Evolutionary conservation across 805 yeast species (phyloP).

Genomic region (Candida insectorum): DNA sequence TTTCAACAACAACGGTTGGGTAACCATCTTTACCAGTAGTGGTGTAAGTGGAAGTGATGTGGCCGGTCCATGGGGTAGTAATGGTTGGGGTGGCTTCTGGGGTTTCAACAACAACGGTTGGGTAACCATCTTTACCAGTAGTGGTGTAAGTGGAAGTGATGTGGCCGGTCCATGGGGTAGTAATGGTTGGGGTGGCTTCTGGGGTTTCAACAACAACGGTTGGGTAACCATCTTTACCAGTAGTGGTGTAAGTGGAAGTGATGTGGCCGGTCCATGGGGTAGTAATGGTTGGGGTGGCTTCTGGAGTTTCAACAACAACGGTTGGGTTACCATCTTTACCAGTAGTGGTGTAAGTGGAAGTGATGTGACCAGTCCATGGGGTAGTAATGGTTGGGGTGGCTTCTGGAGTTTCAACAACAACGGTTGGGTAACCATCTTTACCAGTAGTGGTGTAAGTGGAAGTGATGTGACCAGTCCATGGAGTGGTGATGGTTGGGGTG

Average conservation of each 20-base stretch:
- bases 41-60: constrained; percentile 1
- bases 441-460: not conserved
- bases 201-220: constrained; percentile 3
- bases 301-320: constrained; percentile 2
- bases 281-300: no score
- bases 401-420: constrained; percentile 2
- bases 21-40: no score
- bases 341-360: constrained; percentile 2
- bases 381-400: constrained; percentile 1
- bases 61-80: constrained; percentile 4
- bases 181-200: not conserved
- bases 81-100: not conserved
- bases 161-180: constrained; percentile 3
- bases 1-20: not conserved
- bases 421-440: not conserved
- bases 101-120: constrained; percentile 2
- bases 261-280: constrained; percentile 2
- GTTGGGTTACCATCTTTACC: constrained; percentile 1
- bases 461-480: constrained; percentile 1
- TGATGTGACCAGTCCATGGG: constrained; percentile 2
- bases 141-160: not conserved
- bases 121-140: not conserved
- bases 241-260: constrained; percentile 2
- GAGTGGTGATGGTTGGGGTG: constrained; percentile 1
- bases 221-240: constrained; percentile 2